Evolutionary conservation across 805 yeast genomes (phyloP), one percentile per base, ranked within the genome.

Genomic region (Pichia eremophila): DNA sequence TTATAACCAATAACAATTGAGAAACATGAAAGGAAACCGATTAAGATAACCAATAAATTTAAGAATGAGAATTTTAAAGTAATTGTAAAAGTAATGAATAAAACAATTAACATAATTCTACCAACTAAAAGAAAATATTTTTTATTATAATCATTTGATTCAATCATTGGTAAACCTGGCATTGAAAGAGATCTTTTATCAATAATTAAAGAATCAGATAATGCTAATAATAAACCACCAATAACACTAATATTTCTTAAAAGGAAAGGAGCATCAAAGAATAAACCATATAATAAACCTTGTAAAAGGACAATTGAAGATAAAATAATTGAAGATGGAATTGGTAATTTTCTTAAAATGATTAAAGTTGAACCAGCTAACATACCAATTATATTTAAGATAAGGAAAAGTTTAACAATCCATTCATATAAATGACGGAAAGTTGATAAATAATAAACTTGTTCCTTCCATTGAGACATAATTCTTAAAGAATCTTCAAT

Each of bases 1-100:
- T 88, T 89, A 75, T 81, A 93, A 34, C 99, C 99, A 54, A 91
- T 78, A 25, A 85, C 88, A 51, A 91, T 90, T 48, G 90, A 79
- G 35, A 78, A 71, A 61, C 93, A 85, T 12, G 83, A 75, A 18
- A 74, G 64, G 38, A 85, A 74, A 11, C 95, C 95, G 47, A 85
- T 59, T 34, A 87, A 63, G 47, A 86, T 83, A 48, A 83, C 70
- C 28, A 87, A 55, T 29, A 82, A 63, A 49, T 86, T 77, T 28
- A 81, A 68, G 45, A 83, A 62, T 1, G 86, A 75, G 88, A 89
- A 87, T 36, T 77, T 72, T 44, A 85, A 78, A 27, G 87, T 78
- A 57, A 88, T 74, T 19, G 91, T 81, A 63, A 89, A 91, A 3
- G 95, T 89, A 54, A 87, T 67, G 62, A 91, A 93, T 66, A 91